Conservation (phyloP, 192 early-diverging fungal species). For the Backusella circina region DNA sequence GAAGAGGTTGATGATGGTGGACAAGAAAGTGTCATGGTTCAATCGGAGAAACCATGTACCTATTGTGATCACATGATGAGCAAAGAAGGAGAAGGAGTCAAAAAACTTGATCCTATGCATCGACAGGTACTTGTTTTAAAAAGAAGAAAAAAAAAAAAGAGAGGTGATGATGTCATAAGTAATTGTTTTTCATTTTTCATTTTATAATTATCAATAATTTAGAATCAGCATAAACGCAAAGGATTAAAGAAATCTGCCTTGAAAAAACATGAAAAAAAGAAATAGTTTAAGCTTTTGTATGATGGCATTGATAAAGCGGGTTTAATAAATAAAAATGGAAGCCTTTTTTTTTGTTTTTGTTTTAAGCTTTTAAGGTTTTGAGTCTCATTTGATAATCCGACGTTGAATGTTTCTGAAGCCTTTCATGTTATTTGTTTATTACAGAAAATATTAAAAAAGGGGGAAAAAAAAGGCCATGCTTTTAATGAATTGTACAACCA, state of each 20-base stretch:
- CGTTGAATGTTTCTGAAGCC: neutral
- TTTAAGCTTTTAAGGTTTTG: neutral
- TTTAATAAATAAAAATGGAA: constrained; percentile 1
- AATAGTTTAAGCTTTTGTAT: neutral
- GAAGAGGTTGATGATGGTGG: constrained; percentile 43
- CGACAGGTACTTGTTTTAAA: neutral
- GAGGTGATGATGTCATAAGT: neutral
- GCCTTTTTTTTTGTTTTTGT: too few species aligned
- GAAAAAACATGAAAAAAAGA: constrained; percentile 27
- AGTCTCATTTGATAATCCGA: neutral
- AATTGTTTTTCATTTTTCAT: neutral
- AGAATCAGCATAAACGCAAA: constrained; percentile 31
- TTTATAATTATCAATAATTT: too few species aligned
- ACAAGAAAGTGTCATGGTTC: constrained; percentile 59
- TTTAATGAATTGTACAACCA: neutral
- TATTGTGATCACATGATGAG: constrained; percentile 58
- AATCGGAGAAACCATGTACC: constrained; percentile 40
- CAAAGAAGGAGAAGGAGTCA: constrained; percentile 71
- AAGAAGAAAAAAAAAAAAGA: neutral
- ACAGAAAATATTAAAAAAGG: neutral
- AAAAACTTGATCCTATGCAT: constrained; percentile 28
- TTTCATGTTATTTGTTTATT: neutral
- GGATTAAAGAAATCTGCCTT: constrained; percentile 18
- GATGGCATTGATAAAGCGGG: neutral
- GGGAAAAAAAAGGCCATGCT: neutral